Conservation (phyloP, 805 yeast genomes). For the Spathaspora boniae region DNA sequence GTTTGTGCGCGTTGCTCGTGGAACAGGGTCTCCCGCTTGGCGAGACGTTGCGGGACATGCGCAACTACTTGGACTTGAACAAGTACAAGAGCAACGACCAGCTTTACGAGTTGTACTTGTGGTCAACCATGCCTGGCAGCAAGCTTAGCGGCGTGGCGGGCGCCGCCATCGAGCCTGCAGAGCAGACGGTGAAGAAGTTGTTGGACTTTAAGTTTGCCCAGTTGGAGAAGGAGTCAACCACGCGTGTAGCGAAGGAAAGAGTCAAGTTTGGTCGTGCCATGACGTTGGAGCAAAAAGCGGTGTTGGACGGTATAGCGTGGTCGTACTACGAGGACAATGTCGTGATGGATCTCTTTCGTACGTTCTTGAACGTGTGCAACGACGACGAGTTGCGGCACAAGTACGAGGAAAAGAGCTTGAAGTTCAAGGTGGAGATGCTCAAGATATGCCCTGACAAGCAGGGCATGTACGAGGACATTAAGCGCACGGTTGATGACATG, state of each 20-base stretch:
- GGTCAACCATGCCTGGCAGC: slow-evolving; percentile 53
- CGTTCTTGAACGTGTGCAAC: slow-evolving; percentile 51
- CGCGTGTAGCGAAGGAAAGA: slow-evolving; percentile 43
- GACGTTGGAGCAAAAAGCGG: slow-evolving; percentile 37
- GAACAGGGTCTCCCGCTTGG: slow-evolving; percentile 43
- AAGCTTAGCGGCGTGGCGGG: slow-evolving; percentile 52
- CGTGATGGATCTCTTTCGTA: slow-evolving; percentile 51
- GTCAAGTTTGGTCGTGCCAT: slow-evolving; percentile 45
- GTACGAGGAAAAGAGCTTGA: slow-evolving; percentile 58
- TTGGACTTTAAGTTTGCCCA: slow-evolving; percentile 35
- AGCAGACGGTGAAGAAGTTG: slow-evolving; percentile 42
- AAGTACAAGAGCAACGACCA: slow-evolving; percentile 23
- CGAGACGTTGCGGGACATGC: slow-evolving; percentile 48
- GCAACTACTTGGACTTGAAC: slow-evolving; percentile 40
- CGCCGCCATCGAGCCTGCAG: slow-evolving; percentile 39
- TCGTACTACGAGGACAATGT: slow-evolving; percentile 47
- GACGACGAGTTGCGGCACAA: slow-evolving; percentile 59
- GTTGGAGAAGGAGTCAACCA: slow-evolving; percentile 42
- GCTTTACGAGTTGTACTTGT: slow-evolving; percentile 46
- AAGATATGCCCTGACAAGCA: slow-evolving; percentile 50
- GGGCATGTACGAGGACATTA: slow-evolving; percentile 35
- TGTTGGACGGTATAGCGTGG: slow-evolving; percentile 42
- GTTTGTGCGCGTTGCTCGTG: slow-evolving; percentile 33
- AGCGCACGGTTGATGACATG: slow-evolving; percentile 65
- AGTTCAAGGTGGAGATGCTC: slow-evolving; percentile 53